Conservation (phyloP, 164 flowering plant genomes). For the Kalanchoe fedtschenkoi region DNA sequence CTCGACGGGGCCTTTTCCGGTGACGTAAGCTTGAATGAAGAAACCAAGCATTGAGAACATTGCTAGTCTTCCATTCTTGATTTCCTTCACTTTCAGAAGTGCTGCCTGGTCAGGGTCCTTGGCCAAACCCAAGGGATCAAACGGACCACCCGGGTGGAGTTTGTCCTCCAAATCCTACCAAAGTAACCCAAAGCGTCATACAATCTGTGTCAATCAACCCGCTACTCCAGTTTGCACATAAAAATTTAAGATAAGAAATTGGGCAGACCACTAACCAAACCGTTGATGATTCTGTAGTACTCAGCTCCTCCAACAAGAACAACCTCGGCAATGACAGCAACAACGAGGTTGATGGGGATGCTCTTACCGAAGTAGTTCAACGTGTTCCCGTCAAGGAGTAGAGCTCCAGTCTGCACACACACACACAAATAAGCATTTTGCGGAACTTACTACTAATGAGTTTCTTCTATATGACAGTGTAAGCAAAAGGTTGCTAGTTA, state of each 20-base stretch:
- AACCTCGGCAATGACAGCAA: slow-evolving; percentile 84
- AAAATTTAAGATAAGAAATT: neutral
- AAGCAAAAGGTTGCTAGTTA: slow-evolving; percentile 8
- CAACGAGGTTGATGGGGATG: slow-evolving; percentile 83
- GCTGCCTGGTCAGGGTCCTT: slow-evolving; percentile 90
- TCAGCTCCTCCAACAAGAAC: slow-evolving; percentile 95
- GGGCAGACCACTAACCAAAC: slow-evolving; percentile 40
- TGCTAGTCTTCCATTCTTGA: slow-evolving; percentile 95
- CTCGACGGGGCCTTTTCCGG: slow-evolving; percentile 95
- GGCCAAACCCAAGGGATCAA: slow-evolving; percentile 83
- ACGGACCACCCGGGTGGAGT: slow-evolving; percentile 95
- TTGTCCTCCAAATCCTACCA: slow-evolving; percentile 72
- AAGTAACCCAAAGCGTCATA: no score
- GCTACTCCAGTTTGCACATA: no score
- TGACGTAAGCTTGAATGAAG: slow-evolving; percentile 92
- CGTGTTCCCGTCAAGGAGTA: slow-evolving; percentile 95
- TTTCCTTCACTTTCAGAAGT: slow-evolving; percentile 88
- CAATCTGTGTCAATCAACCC: no score
- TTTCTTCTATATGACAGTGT: no score
- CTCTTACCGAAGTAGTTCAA: slow-evolving; percentile 93
- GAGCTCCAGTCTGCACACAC: slow-evolving; percentile 84
- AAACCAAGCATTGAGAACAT: slow-evolving; percentile 98
- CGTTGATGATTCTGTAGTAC: slow-evolving; percentile 92
- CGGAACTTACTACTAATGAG: no score
- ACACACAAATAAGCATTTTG: neutral